Conservation (phyloP, 2,329 filamentous ascomycete species). For the Xylaria multiplex region DNA sequence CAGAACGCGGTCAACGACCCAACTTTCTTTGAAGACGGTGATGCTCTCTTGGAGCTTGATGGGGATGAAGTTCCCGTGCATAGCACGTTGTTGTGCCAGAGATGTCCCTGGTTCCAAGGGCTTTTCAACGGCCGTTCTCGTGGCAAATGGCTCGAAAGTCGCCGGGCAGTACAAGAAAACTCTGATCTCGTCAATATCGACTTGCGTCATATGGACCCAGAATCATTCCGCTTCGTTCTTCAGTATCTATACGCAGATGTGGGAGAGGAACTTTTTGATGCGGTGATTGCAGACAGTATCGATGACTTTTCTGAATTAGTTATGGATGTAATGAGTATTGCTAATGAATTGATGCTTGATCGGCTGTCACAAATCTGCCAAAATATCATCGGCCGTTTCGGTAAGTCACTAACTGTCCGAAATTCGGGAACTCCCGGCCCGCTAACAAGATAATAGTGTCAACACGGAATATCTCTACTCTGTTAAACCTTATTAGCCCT, state of each 20-base stretch:
- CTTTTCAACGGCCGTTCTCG: constrained; percentile 88
- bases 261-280: constrained; percentile 82
- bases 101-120: constrained; percentile 92
- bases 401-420: constrained; percentile 37
- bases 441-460: constrained; percentile 62
- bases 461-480: constrained; percentile 82
- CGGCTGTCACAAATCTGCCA: constrained; percentile 91
- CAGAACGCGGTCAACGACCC: constrained; percentile 73
- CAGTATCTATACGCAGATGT: constrained; percentile 85
- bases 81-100: constrained; percentile 79
- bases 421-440: not conserved
- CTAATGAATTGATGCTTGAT: constrained; percentile 96
- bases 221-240: constrained; percentile 81
- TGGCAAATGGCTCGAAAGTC: constrained; percentile 82
- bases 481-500: constrained; percentile 87
- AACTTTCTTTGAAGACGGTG: constrained; percentile 79
- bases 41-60: constrained; percentile 81
- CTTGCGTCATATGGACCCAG: constrained; percentile 78
- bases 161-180: constrained; percentile 62
- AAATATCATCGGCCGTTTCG: constrained; percentile 79
- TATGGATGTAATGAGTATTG: constrained; percentile 87
- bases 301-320: constrained; percentile 91
- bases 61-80: constrained; percentile 79
- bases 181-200: constrained; percentile 74
- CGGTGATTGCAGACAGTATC: constrained; percentile 74